Evolutionary conservation across 2,329 filamentous ascomycete genomes (phyloP), one percentile per base, ranked within the genome.

Genomic region (Penicillium brevicompactum): DNA sequence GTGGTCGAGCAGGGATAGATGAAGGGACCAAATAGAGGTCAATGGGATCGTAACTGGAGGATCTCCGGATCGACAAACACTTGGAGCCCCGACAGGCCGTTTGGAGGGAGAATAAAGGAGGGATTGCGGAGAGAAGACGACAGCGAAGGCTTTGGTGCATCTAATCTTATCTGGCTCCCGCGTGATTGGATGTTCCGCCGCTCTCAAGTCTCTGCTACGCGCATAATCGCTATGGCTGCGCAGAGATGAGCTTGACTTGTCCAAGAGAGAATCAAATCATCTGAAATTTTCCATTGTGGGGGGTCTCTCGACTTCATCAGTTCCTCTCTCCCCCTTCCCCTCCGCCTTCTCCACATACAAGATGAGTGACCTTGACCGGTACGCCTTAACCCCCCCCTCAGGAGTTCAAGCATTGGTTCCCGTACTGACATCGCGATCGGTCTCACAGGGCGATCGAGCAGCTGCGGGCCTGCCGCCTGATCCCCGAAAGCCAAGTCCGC

Each of bases 341-440:
- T 53, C 53, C 49, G 52, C 49, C 58, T 45, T 46, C 54, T 51
- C 53, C 42, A 21, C 24, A 44, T 5, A 52, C 71, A 78, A 67
- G 52, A 97, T 96, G 89, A 96, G 92, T 77, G 92, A 97, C 76
- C 85, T 97, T 69, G 94, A 97, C 80, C 90, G 86, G 92, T 96
- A 82, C 65, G 68, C 54, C 13, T 5, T 5, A 43, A 49, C 7
- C 16, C 38, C 51, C 51, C 51, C 51, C 51, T 53, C 51, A 37
- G 22, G 8, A 14, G 30, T 37, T 21, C 18, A 41, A 18, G 22
- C 24, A 55, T 56, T 32, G 52, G 55, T 43, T 10, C 21, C 46
- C 31, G 16, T 46, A 65, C 59, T 58, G 49, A 58, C 55, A 54
- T 46, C 46, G 51, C 34, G 13, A 5, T 53, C 14, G 51, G 16